These are phyloP conservation scores for Hemileccinum rubropunctum DNA, from an alignment of 768 basidiomycete genomes.

Conservation along the genomic window DNA sequence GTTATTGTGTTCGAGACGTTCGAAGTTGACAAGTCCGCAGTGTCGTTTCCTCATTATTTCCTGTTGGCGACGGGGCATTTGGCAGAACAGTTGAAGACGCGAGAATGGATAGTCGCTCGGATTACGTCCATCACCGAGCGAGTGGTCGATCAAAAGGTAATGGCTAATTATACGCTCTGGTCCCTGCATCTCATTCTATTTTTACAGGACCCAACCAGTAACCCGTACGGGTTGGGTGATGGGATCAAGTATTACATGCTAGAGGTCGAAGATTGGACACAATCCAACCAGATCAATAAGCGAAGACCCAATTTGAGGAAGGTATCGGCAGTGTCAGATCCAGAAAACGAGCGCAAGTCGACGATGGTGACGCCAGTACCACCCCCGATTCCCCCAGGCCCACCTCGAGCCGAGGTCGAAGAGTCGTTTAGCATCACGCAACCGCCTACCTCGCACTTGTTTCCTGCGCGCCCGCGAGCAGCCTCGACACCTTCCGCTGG, in stretches of 20 bases:
- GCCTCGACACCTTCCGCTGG: slow-evolving; percentile 69
- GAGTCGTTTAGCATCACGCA: slow-evolving; percentile 65
- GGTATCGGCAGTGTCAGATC: slow-evolving; percentile 35
- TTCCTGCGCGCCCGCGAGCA: slow-evolving; percentile 59
- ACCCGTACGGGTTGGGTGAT: slow-evolving; percentile 86
- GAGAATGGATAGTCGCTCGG: slow-evolving; percentile 94
- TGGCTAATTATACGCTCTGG: background rate
- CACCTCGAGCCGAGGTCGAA: slow-evolving; percentile 69
- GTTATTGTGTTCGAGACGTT: background rate
- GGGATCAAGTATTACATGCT: slow-evolving; percentile 93
- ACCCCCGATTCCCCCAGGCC: slow-evolving; percentile 45
- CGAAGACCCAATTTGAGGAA: slow-evolving; percentile 55
- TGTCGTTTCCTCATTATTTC: slow-evolving; percentile 98
- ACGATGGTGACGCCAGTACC: slow-evolving; percentile 8
- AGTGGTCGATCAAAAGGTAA: slow-evolving; percentile 75
- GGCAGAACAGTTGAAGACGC: slow-evolving; percentile 82
- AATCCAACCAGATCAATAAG: slow-evolving; percentile 60
- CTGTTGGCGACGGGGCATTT: slow-evolving; percentile 83
- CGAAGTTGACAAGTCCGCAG: slow-evolving; percentile 36
- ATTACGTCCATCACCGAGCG: slow-evolving; percentile 87
- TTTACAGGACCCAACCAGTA: slow-evolving; percentile 70
- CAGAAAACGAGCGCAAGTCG: slow-evolving; percentile 39
- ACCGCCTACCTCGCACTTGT: slow-evolving; percentile 65
- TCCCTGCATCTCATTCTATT: slow-evolving; percentile 2
- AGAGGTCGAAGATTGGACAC: slow-evolving; percentile 92